Evolutionary conservation across 164 flowering plant genomes (phyloP).

Genomic region (Magnolia sinica): DNA sequence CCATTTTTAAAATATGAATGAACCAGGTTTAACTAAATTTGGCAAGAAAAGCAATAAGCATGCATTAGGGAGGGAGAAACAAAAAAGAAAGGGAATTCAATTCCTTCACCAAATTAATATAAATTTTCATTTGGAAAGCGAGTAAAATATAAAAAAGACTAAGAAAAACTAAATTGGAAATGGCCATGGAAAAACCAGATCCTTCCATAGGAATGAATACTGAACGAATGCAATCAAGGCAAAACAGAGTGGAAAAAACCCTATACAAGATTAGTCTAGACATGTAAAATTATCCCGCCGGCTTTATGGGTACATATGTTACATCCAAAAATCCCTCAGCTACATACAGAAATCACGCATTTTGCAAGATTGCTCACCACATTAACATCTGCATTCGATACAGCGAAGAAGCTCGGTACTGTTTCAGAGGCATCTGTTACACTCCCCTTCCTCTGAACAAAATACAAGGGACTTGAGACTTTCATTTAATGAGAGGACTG

Average conservation of each 20-base stretch:
- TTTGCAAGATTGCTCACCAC: neutral
- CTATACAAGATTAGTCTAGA: neutral
- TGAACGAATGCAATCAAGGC: no score
- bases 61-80: no score
- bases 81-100: neutral
- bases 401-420: neutral
- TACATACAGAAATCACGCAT: constrained; percentile 6
- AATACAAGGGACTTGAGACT: neutral
- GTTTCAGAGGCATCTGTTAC: neutral
- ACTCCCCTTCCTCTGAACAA: neutral
- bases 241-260: neutral
- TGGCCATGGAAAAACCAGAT: neutral
- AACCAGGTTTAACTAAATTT: no score
- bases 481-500: constrained; percentile 74
- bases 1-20: no score
- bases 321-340: constrained; percentile 21
- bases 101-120: neutral
- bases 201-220: neutral
- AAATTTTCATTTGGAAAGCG: neutral
- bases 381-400: neutral
- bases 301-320: constrained; percentile 24
- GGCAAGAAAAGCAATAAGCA: neutral
- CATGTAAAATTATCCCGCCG: neutral
- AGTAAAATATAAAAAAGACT: no score
- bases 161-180: neutral